Percentiles rank a stretch among this genome's conserved stretches.
Conservation (phyloP, 352 stramenopile genomes). For the Phytopythium vexans region DNA sequence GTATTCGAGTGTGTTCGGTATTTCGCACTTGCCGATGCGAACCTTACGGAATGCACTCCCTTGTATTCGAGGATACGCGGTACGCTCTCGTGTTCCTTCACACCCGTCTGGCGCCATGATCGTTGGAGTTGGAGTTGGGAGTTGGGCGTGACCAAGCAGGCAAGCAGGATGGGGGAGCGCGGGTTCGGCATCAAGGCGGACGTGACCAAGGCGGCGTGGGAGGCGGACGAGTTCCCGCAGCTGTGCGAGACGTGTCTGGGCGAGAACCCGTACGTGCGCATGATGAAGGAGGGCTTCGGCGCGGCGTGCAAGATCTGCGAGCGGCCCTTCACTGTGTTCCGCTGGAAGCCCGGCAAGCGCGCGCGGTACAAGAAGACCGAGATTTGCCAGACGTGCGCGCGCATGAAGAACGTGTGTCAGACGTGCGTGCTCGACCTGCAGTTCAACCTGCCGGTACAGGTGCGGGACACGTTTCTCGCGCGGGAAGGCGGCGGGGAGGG, state of each 20-base stretch:
- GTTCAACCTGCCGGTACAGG: conserved; percentile 95
- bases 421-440: conserved; percentile 98
- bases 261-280: conserved; percentile 99
- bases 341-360: conserved; percentile 97
- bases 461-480: conserved; percentile 89
- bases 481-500: conserved; percentile 28
- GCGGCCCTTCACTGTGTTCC: conserved; percentile 97
- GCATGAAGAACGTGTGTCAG: conserved; percentile 99
- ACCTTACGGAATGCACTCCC: no score
- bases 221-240: conserved; percentile 97
- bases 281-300: conserved; percentile 97
- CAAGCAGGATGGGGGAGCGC: conserved; percentile 65
- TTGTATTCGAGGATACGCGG: no score
- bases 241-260: conserved; percentile 98
- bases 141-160: no score
- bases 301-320: conserved; percentile 99
- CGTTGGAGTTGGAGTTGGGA: no score
- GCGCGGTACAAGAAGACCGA: conserved; percentile 98
- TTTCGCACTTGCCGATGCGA: no score
- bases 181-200: conserved; percentile 87
- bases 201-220: conserved; percentile 81
- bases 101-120: no score
- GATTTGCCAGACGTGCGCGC: conserved; percentile 97
- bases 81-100: no score
- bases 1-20: no score